phyloP scores from a whole-genome alignment of 2,329 filamentous ascomycete genomes.

The Zymoseptoria pseudotritici region DNA sequence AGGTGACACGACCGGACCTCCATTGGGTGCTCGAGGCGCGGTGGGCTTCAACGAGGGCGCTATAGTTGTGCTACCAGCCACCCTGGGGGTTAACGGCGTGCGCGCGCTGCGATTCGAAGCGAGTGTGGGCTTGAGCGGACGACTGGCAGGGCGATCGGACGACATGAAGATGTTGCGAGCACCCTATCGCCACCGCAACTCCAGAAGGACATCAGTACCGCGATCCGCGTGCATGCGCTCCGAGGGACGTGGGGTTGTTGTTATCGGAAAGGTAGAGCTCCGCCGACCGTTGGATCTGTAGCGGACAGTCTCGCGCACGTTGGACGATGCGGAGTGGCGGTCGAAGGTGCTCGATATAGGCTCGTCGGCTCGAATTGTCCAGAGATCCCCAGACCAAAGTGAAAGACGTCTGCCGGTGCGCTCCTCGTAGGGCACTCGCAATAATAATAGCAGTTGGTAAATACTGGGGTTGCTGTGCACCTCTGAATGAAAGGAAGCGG shows the following conservation, averaged over 20 bases:
- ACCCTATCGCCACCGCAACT: background rate
- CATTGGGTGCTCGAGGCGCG: slow-evolving; percentile 25
- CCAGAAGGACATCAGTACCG: background rate
- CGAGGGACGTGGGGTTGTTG: background rate
- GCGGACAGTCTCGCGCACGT: background rate
- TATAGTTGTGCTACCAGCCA: slow-evolving; percentile 29
- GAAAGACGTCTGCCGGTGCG: background rate
- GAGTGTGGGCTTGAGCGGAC: slow-evolving; percentile 36
- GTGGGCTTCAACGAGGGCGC: slow-evolving; percentile 26
- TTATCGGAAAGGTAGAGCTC: background rate
- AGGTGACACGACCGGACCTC: slow-evolving; percentile 30
- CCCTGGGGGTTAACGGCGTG: slow-evolving; percentile 52
- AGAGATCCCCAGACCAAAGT: background rate
- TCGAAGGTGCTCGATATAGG: background rate
- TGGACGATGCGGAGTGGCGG: background rate
- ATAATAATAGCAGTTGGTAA: background rate
- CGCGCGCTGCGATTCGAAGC: slow-evolving; percentile 52
- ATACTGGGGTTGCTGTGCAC: background rate
- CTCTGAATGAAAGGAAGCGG: background rate
- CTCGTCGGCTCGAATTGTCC: background rate
- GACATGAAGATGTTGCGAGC: slow-evolving; percentile 5
- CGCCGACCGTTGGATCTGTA: background rate
- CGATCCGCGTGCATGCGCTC: background rate
- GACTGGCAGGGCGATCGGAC: slow-evolving; percentile 11
- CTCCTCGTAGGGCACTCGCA: background rate